Base-by-base conservation (phyloP, 2,329 filamentous ascomycete genomes). In the Fusarium keratoplasticum region DNA sequence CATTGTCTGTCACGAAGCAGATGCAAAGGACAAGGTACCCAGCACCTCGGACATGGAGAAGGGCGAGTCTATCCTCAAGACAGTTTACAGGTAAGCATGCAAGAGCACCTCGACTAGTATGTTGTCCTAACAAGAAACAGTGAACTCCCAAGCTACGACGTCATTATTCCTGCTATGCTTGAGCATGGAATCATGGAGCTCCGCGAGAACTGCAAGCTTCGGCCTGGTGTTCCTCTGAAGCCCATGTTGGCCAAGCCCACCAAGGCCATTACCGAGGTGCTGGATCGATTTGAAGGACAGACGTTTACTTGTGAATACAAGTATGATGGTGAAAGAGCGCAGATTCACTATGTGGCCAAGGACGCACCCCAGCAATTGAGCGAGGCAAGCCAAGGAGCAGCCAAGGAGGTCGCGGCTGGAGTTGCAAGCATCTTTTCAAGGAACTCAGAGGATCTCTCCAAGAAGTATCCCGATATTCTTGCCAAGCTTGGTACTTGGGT, bases 221-320 rank as follows among this genome's bases (percentile, higher is more conserved):
- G 95, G 75, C 96, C 96, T 0, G 96, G 96, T 72, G 94, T 99
- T 18, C 96, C 96, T 1, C 87, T 99, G 67, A 99, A 99, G 83
- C 96, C 96, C 77, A 99, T 99, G 96, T 88, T 99, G 85, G 96
- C 96, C 22, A 98, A 98, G 79, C 96, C 96, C 4, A 99, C 96
- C 11, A 99, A 99, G 82, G 95, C 96, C 6, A 98, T 99, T 78
- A 98, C 95, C 1, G 96, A 99, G 84, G 96, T 99, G 0, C 88
- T 99, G 13, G 96, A 99, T 83, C 94, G 96, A 6, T 99, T 99
- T 75, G 96, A 98, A 81, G 92, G 94, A 73, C 96, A 98, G 80
- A 93, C 93, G 29, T 99, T 99, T 79, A 98, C 96, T 1, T 99
- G 96, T 84, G 96, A 99, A 82, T 99, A 97, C 88, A 99, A 99